Percentiles rank a stretch among this genome's conserved stretches.
These are phyloP conservation scores for Nicotiana noctiflora DNA, from an alignment of 257 asterid species.

Conservation along the genomic window DNA sequence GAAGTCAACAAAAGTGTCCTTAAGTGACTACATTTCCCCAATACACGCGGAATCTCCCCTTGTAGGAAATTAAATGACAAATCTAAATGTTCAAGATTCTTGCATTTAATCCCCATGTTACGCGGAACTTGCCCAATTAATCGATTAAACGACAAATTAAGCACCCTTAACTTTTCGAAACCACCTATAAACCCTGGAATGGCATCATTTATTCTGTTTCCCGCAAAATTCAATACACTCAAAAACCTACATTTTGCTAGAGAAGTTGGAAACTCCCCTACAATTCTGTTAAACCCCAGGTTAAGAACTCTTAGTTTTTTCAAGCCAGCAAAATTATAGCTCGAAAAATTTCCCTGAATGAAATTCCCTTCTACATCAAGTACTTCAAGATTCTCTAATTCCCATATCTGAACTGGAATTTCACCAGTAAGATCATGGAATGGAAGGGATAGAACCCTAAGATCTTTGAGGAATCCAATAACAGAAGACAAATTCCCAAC, in stretches of 20 bases:
- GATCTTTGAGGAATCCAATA: slow-evolving; percentile 49
- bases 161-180: slow-evolving; percentile 52
- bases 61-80: slow-evolving; percentile 63
- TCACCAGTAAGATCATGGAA: slow-evolving; percentile 72
- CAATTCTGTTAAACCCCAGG: slow-evolving; percentile 58
- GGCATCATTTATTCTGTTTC: slow-evolving; percentile 61
- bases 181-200: slow-evolving; percentile 50
- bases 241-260: slow-evolving; percentile 40
- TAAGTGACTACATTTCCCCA: slow-evolving; percentile 61
- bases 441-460: slow-evolving; percentile 61
- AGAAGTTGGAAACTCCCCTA: slow-evolving; percentile 53
- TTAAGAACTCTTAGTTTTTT: slow-evolving; percentile 60
- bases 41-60: slow-evolving; percentile 47
- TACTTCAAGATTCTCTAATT: slow-evolving; percentile 72
- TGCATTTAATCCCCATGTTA: slow-evolving; percentile 54
- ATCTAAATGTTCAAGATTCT: slow-evolving; percentile 68
- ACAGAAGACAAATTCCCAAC: slow-evolving; percentile 49
- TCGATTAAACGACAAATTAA: slow-evolving; percentile 71
- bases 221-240: slow-evolving; percentile 68
- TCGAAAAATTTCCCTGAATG: slow-evolving; percentile 45
- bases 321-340: slow-evolving; percentile 43
- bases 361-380: slow-evolving; percentile 85
- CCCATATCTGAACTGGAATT: slow-evolving; percentile 66
- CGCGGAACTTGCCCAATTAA: slow-evolving; percentile 55
- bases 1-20: slow-evolving; percentile 57